Conservation (phyloP, 768 basidiomycete genomes). For the Butyriboletus loyo region DNA sequence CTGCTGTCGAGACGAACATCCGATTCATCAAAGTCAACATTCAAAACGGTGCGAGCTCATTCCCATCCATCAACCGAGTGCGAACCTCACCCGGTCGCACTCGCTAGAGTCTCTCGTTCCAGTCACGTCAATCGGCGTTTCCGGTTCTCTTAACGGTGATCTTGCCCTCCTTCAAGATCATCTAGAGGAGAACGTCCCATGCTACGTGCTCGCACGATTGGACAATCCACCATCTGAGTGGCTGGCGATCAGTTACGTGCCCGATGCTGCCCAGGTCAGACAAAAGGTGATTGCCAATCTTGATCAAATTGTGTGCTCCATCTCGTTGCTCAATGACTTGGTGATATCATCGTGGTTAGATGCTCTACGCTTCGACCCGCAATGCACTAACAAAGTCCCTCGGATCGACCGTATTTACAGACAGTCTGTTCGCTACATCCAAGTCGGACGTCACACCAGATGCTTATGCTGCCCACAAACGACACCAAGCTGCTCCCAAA, state of each 20-base stretch:
- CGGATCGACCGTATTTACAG: constrained; percentile 68
- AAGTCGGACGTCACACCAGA: constrained; percentile 63
- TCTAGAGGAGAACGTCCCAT: constrained; percentile 59
- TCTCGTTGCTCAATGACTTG: not conserved
- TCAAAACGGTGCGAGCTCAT: constrained; percentile 56
- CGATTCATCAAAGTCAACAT: constrained; percentile 81
- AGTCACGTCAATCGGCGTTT: constrained; percentile 46
- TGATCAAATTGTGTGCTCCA: not conserved
- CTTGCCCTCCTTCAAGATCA: constrained; percentile 54
- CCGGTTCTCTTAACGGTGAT: constrained; percentile 59
- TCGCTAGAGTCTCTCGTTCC: constrained; percentile 64
- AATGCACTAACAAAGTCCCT: constrained; percentile 66
- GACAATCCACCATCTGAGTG: constrained; percentile 63
- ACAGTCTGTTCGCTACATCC: constrained; percentile 75
- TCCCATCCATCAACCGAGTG: constrained; percentile 3
- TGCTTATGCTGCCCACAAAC: constrained; percentile 71
- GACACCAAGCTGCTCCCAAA: constrained; percentile 69
- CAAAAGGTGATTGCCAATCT: constrained; percentile 57
- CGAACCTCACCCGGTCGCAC: constrained; percentile 24
- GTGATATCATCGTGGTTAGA: constrained; percentile 42
- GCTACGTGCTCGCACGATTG: constrained; percentile 71
- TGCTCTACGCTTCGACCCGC: constrained; percentile 85
- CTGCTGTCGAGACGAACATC: constrained; percentile 47
- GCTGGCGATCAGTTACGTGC: constrained; percentile 78
- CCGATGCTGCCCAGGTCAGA: constrained; percentile 75